Evolutionary conservation across 352 stramenopile species (phyloP).

Genomic region (Globisporangium megalacanthum): DNA sequence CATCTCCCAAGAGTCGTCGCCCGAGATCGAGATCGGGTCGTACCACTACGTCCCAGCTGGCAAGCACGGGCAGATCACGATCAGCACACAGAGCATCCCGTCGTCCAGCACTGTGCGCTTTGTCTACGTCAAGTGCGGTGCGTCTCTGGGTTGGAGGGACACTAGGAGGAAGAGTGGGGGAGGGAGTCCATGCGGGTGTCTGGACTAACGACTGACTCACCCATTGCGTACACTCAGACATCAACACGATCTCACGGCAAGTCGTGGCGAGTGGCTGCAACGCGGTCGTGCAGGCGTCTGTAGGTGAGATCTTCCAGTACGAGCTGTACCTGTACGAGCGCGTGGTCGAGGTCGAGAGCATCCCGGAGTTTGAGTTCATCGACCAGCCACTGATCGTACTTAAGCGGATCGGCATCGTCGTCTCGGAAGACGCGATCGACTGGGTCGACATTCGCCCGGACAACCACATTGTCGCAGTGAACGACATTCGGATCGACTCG

Average conservation of each 20-base stretch:
- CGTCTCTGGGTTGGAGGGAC: neutral
- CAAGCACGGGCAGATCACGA: constrained; percentile 63
- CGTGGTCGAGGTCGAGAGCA: constrained; percentile 84
- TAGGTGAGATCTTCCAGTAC: constrained; percentile 87
- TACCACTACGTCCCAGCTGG: constrained; percentile 70
- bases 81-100: constrained; percentile 67
- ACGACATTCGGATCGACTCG: constrained; percentile 80
- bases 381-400: constrained; percentile 82
- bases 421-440: constrained; percentile 66
- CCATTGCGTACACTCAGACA: constrained; percentile 31
- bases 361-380: constrained; percentile 83
- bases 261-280: constrained; percentile 86
- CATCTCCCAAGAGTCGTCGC: constrained; percentile 64
- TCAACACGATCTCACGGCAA: constrained; percentile 78
- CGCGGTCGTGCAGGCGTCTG: constrained; percentile 72
- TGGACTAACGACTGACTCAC: neutral
- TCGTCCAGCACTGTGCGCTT: constrained; percentile 71
- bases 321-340: constrained; percentile 84
- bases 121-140: constrained; percentile 80
- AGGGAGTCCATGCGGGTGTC: neutral
- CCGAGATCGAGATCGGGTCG: constrained; percentile 69
- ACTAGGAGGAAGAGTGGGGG: no score
- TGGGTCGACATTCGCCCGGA: constrained; percentile 73
- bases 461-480: constrained; percentile 86
- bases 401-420: constrained; percentile 80